Evolutionary conservation across 257 asterid species (phyloP), one percentile per base, ranked within the genome.

Genomic region (Haberlea rhodopensis): DNA sequence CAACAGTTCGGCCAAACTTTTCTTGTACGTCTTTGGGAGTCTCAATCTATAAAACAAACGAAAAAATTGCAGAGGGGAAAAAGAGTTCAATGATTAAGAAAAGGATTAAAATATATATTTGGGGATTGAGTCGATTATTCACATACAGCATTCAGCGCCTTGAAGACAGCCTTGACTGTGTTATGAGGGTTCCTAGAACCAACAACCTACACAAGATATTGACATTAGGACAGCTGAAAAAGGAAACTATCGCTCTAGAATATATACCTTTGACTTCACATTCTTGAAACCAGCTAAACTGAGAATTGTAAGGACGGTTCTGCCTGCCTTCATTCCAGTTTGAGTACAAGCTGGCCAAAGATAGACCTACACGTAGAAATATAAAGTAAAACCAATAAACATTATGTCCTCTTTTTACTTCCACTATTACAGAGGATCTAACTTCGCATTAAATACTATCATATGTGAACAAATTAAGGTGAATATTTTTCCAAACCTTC

Each of bases 131-230:
- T 19, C 61, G 26, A 53, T 28, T 57, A 55, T 72, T 23, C 25
- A 76, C 74, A 29, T 91, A 88, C 97, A 68, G 95, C 95, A 52
- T 91, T 89, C 37, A 92, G 81, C 70, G 96, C 98, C 84, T 87
- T 92, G 70, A 92, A 92, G 68, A 89, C 62, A 54, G 97, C 98
- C 70, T 89, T 92, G 61, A 89, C 97, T 10, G 97, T 89, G 81
- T 92, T 92, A 54, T 85, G 87, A 68, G 97, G 94, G 82, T 87
- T 92, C 76, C 96, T 87, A 59, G 98, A 92, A 57, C 98, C 98
- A 65, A 89, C 64, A 43, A 92, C 98, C 98, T 91, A 77, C 53
- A 67, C 53, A 67, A 57, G 46, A 20, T 23, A 52, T 32, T 53
- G 71, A 67, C 29, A 29, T 79, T 55, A 74, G 79, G 73, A 69